Conservation (phyloP, 192 early-diverging fungal species). For the Haplosporangium gracile region DNA sequence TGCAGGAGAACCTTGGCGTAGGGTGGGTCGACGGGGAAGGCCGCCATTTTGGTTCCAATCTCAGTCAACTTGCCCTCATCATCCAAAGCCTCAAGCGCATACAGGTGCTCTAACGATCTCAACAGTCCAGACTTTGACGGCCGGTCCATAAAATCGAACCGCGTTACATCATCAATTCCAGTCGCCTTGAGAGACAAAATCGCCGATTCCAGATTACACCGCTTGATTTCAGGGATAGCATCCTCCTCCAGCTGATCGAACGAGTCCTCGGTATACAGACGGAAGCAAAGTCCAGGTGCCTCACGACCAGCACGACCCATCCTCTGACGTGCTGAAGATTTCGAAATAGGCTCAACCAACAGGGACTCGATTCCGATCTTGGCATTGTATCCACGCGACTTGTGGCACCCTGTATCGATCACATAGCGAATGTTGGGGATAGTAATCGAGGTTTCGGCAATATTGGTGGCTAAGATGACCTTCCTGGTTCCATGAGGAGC, state of each 20-base stretch:
- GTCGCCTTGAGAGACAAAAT: conserved; percentile 92
- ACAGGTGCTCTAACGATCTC: conserved; percentile 90
- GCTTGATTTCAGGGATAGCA: conserved; percentile 93
- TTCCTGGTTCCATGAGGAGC: conserved; percentile 90
- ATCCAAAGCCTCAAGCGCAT: conserved; percentile 88
- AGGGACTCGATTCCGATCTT: conserved; percentile 93
- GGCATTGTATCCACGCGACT: conserved; percentile 90
- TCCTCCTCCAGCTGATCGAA: conserved; percentile 83
- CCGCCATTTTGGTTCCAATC: conserved; percentile 86
- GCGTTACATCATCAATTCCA: conserved; percentile 88
- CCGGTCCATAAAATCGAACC: conserved; percentile 96
- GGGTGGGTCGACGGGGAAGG: conserved; percentile 92
- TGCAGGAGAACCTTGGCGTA: conserved; percentile 91
- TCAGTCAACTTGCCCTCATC: conserved; percentile 83
- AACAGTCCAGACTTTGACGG: conserved; percentile 81
- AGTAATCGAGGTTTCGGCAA: conserved; percentile 98
- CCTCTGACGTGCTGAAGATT: conserved; percentile 92
- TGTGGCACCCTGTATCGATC: conserved; percentile 93
- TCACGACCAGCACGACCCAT: conserved; percentile 97
- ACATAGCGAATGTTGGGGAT: conserved; percentile 96
- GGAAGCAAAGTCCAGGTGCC: conserved; percentile 90
- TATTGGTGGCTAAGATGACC: conserved; percentile 95
- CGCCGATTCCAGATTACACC: conserved; percentile 90
- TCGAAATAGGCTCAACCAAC: conserved; percentile 88
- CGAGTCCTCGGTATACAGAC: conserved; percentile 90